Conservation (phyloP, 83 land plant genomes). For the Isoetes engelmannii region DNA sequence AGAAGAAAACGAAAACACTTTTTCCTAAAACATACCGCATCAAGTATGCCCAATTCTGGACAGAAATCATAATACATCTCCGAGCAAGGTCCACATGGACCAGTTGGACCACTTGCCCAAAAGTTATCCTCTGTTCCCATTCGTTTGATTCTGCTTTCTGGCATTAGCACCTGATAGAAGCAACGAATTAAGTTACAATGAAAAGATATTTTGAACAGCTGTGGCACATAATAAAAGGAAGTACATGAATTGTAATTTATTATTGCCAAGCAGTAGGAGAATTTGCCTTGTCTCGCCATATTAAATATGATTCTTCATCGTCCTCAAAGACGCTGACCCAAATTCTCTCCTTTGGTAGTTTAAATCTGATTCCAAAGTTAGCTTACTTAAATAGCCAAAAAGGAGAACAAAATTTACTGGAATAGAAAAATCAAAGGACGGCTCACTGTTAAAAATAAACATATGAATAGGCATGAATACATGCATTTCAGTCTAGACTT, state of each 20-base stretch:
- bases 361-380: conserved; percentile 39
- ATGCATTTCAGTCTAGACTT: no score
- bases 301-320: conserved; percentile 80
- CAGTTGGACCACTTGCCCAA: conserved; percentile 91
- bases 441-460: no score
- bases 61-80: conserved; percentile 89
- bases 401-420: no score
- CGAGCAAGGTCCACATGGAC: conserved; percentile 97
- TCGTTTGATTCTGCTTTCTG: conserved; percentile 60
- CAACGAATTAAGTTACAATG: not conserved
- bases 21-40: conserved; percentile 38
- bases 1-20: conserved; percentile 3
- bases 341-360: conserved; percentile 58
- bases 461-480: no score
- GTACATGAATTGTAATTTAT: not conserved
- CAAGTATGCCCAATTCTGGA: conserved; percentile 63
- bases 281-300: conserved; percentile 74
- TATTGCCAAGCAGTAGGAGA: not conserved
- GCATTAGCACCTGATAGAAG: conserved; percentile 61
- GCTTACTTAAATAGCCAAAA: no score
- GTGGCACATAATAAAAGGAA: not conserved
- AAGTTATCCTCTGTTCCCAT: conserved; percentile 95
- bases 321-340: conserved; percentile 87
- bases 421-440: no score
- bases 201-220: not conserved